Evolutionary conservation across 352 stramenopile genomes (phyloP), one percentile per base, ranked within the genome.

Genomic region (Globisporangium orthogonon): DNA sequence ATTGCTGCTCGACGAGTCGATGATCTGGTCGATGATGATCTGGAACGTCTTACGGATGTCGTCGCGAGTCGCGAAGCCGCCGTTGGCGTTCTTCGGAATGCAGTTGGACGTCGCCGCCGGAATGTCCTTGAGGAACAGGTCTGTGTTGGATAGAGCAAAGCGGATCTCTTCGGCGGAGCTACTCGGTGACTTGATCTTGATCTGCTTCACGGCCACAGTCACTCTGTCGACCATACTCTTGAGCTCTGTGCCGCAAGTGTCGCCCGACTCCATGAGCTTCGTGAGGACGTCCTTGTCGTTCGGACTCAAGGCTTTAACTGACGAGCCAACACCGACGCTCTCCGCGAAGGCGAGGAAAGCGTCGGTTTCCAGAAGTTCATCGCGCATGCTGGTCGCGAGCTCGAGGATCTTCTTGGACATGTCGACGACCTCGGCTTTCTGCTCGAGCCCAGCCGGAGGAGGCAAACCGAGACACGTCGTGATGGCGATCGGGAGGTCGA

Each of bases 11-110:
- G 69, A 73, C 31, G 63, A 70, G 39, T 67, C 66, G 35, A 85
- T 78, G 13, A 88, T 58, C 48, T 78, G 65, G 40, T 88, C 75
- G 5, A 88, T 64, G 39, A 88, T 79, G 11, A 77, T 69, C 10
- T 78, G 65, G 17, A 86, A 58, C 1, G 71, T 82, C 46, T 81
- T 83, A 13, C 76, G 61, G 43, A 88, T 67, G 13, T 68, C 49
- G 52, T 86, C 76, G 7, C 80, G 77, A 13, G 62, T 75, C 35
- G 71, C 48, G 52, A 70, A 85, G 11, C 63, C 70, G 14, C 70
- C 67, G 3, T 45, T 58, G 41, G 66, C 67, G 15, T 75, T 67
- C 29, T 76, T 69, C 7, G 59, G 62, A 51, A 81, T 35, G 33
- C 79, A 90, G 6, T 70, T 69, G 30, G 72, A 68, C 0, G 74